These are phyloP conservation scores for Capsaspora owczarzaki DNA, from an alignment of 78 protist genomes.

Conservation along the genomic window DNA sequence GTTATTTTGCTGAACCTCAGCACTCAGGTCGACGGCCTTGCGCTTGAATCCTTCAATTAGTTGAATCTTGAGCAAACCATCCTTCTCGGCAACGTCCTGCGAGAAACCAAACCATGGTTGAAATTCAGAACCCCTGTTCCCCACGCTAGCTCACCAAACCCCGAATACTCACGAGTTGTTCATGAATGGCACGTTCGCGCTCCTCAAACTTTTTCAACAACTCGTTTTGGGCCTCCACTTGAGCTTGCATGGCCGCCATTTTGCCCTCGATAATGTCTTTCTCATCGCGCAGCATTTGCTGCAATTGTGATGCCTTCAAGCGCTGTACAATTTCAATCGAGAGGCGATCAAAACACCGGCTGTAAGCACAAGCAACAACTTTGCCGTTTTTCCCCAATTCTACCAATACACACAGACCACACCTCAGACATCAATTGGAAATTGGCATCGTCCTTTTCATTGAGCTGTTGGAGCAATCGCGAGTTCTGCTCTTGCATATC, in stretches of 20 bases:
- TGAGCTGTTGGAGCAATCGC: neutral
- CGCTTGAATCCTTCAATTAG: too few relatives aligned
- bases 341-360: neutral
- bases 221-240: neutral
- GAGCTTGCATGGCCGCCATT: neutral
- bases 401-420: neutral
- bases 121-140: too few relatives aligned
- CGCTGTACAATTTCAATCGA: neutral
- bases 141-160: too few relatives aligned
- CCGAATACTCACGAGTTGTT: neutral
- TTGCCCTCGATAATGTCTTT: neutral
- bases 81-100: too few relatives aligned
- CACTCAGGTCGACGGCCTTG: too few relatives aligned
- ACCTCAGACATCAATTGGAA: neutral
- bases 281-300: neutral
- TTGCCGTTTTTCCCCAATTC: too few relatives aligned
- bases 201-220: neutral
- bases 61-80: too few relatives aligned
- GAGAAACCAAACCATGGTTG: too few relatives aligned
- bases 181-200: neutral
- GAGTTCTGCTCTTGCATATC: neutral
- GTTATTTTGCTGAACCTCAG: too few relatives aligned
- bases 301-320: neutral
- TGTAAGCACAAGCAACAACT: too few relatives aligned
- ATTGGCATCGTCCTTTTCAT: neutral